Evolutionary conservation across 208 protist species (phyloP).

Genomic region (Trichomonas vaginalis): DNA sequence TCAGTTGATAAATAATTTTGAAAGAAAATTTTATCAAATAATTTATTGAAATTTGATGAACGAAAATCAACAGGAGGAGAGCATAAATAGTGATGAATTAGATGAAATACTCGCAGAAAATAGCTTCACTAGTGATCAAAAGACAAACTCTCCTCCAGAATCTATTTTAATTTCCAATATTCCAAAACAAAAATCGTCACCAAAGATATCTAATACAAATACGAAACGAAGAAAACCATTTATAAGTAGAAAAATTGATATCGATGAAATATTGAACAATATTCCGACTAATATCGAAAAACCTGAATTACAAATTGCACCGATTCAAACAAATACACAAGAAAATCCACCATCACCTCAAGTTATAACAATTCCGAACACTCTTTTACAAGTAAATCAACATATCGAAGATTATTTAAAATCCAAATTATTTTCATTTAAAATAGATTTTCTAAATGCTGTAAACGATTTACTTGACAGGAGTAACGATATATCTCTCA

Average conservation of each 20-base stretch:
- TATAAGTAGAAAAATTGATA: not conserved
- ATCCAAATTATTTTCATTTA: not conserved
- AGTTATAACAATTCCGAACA: not conserved
- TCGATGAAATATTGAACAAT: not conserved
- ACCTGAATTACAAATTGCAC: not conserved
- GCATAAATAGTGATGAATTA: not conserved
- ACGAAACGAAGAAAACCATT: not conserved
- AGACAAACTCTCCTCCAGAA: not conserved
- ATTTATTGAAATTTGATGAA: too few relatives aligned
- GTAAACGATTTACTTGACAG: not conserved
- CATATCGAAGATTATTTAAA: not conserved
- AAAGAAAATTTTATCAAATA: too few relatives aligned
- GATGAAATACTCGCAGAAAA: not conserved
- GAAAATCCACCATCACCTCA: not conserved
- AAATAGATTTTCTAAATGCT: not conserved
- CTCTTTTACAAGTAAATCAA: not conserved
- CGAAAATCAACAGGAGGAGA: not conserved
- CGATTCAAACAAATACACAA: not conserved
- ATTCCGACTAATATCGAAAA: not conserved
- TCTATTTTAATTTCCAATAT: not conserved
- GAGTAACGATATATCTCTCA: not conserved
- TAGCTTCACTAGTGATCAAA: not conserved
- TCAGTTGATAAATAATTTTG: too few relatives aligned
- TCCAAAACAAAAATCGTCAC: not conserved
- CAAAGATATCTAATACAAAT: not conserved